A percentile compares a stretch with the other conserved stretches of the same genome.
Conservation (phyloP, 1,284 basidiomycete species). For the Cutaneotrichosporon curvatum region DNA sequence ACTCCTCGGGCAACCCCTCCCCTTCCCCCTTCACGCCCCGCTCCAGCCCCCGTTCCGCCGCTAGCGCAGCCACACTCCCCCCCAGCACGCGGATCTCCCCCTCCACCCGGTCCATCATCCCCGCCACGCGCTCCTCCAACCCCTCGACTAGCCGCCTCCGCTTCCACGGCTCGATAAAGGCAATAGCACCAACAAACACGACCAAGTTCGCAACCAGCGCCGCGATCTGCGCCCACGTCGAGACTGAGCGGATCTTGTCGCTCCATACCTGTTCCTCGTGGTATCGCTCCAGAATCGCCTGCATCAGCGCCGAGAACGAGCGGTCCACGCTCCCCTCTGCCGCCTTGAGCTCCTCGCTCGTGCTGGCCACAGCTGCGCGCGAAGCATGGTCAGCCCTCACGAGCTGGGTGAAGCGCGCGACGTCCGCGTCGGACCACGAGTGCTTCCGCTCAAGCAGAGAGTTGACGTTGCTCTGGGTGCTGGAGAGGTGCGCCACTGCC, state of each 20-base stretch:
- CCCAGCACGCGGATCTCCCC: slow-evolving; percentile 57
- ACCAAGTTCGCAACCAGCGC: slow-evolving; percentile 76
- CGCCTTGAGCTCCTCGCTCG: slow-evolving; percentile 58
- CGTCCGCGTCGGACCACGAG: slow-evolving; percentile 66
- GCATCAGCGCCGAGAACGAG: slow-evolving; percentile 78
- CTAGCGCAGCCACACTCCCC: slow-evolving; percentile 9
- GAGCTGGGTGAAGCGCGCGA: slow-evolving; percentile 72
- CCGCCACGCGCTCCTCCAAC: slow-evolving; percentile 74
- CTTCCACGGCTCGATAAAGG: slow-evolving; percentile 91
- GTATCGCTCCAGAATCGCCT: slow-evolving; percentile 72
- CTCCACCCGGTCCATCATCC: slow-evolving; percentile 53
- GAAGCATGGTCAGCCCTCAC: slow-evolving; percentile 78
- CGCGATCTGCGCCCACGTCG: slow-evolving; percentile 78
- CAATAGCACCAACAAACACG: slow-evolving; percentile 78
- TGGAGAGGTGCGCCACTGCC: slow-evolving; percentile 65
- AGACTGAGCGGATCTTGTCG: slow-evolving; percentile 88
- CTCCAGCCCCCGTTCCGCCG: slow-evolving; percentile 15
- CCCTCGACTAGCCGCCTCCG: slow-evolving; percentile 70
- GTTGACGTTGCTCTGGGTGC: slow-evolving; percentile 81
- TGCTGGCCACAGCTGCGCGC: slow-evolving; percentile 65
- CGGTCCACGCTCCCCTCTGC: slow-evolving; percentile 71
- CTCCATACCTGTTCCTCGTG: slow-evolving; percentile 97
- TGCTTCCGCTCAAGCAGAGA: slow-evolving; percentile 85
- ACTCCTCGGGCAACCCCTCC: background rate
- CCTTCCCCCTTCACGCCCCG: slow-evolving; percentile 2